Conservation (phyloP, 2,329 filamentous ascomycete species). For the Sclerotiophoma versabilis region DNA sequence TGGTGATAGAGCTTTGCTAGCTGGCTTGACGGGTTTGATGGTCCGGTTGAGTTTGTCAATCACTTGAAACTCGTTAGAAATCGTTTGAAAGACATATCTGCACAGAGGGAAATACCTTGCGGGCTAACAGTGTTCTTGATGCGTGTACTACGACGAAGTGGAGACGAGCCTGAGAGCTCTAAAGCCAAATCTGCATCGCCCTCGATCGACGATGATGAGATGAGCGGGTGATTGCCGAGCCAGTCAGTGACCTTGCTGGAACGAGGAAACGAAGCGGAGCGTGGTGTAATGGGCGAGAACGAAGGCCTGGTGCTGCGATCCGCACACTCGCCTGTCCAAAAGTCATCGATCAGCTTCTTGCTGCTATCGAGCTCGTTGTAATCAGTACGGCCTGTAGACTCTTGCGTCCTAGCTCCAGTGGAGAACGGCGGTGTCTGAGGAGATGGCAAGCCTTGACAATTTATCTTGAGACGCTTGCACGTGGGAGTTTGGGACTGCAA, state of each 20-base stretch:
- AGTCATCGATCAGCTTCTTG: background rate
- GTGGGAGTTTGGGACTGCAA: conserved; percentile 4
- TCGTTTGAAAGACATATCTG: background rate
- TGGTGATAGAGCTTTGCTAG: background rate
- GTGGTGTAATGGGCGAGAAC: background rate
- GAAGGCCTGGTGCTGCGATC: background rate
- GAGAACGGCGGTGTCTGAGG: conserved; percentile 11
- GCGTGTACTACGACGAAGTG: background rate
- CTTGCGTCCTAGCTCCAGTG: rapidly evolving
- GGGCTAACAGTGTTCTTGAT: background rate
- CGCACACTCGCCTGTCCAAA: background rate
- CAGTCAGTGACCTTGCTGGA: background rate
- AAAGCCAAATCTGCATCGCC: background rate
- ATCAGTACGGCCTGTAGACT: too few relatives aligned
- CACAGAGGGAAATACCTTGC: background rate
- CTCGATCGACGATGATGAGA: background rate
- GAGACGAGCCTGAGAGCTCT: background rate
- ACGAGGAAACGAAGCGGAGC: background rate
- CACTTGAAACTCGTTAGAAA: background rate
- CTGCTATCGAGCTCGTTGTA: background rate
- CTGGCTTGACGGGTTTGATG: background rate
- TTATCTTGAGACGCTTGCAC: background rate
- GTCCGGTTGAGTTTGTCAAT: background rate
- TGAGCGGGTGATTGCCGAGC: background rate
- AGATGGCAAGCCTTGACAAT: conserved; percentile 20